Evolutionary conservation across 129 eudicot genomes (phyloP).

Genomic region (Lactuca saligna): DNA sequence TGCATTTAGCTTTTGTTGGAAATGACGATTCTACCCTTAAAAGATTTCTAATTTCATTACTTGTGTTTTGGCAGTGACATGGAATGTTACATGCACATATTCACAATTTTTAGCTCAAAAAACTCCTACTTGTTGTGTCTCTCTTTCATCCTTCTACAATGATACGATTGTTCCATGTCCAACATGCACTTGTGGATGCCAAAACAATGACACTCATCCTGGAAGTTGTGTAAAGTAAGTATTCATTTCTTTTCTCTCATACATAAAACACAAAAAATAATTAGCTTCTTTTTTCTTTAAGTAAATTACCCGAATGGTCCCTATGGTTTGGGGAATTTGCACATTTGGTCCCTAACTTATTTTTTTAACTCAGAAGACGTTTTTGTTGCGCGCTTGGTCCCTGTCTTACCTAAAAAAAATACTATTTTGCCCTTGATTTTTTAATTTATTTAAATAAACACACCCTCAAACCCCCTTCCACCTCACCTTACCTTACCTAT

Average conservation of each 20-base stretch:
- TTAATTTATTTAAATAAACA: too few species aligned
- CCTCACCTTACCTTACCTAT: too few species aligned
- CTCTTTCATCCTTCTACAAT: slow-evolving; percentile 87
- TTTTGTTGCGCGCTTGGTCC: too few species aligned
- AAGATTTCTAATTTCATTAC: slow-evolving; percentile 17
- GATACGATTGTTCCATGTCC: slow-evolving; percentile 93
- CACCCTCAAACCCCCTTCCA: too few species aligned
- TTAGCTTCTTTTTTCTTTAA: not conserved
- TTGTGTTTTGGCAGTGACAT: slow-evolving; percentile 71
- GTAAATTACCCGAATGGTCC: too few species aligned
- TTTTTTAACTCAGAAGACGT: too few species aligned
- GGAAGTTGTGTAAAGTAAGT: slow-evolving; percentile 92
- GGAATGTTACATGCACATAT: slow-evolving; percentile 95
- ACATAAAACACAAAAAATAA: not conserved
- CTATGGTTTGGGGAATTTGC: too few species aligned
- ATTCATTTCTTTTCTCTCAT: not conserved
- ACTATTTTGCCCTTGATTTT: too few species aligned
- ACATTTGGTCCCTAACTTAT: too few species aligned
- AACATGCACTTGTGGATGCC: slow-evolving; percentile 96
- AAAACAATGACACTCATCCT: slow-evolving; percentile 65
- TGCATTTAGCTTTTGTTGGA: not conserved
- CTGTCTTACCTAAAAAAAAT: too few species aligned
- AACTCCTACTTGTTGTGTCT: slow-evolving; percentile 93
- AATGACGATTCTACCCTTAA: slow-evolving; percentile 14
- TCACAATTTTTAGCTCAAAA: slow-evolving; percentile 95